Conservation (phyloP, 108 stramenopile genomes). For the Mediolabrus comicus region DNA sequence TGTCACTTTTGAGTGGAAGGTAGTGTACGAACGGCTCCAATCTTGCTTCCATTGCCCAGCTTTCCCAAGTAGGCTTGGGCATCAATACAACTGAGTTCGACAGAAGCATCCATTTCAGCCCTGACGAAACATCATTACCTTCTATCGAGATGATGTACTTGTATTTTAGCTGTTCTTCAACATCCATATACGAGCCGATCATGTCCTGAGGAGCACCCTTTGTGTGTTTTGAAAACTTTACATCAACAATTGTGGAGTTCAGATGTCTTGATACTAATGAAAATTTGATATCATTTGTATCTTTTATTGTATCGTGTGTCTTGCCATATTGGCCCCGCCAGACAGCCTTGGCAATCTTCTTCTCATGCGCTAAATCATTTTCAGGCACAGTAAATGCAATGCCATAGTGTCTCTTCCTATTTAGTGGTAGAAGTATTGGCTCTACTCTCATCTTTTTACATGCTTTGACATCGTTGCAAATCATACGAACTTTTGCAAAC, state of each 20-base stretch:
- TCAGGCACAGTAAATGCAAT: slow-evolving; percentile 36
- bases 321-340: slow-evolving; percentile 72
- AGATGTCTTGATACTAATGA: slow-evolving; percentile 62
- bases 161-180: slow-evolving; percentile 40
- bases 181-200: slow-evolving; percentile 30
- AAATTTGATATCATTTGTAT: slow-evolving; percentile 59
- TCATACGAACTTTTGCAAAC: slow-evolving; percentile 42
- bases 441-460: slow-evolving; percentile 10
- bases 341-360: slow-evolving; percentile 68
- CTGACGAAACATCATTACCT: slow-evolving; percentile 48
- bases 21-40: slow-evolving; percentile 50
- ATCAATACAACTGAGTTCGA: slow-evolving; percentile 49
- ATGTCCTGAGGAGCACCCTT: slow-evolving; percentile 19
- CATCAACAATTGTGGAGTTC: slow-evolving; percentile 64
- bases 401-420: slow-evolving; percentile 39
- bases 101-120: slow-evolving; percentile 52
- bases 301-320: slow-evolving; percentile 32
- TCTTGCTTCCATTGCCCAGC: slow-evolving; percentile 52
- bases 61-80: slow-evolving; percentile 36
- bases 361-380: slow-evolving; percentile 68
- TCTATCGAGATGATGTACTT: slow-evolving; percentile 55
- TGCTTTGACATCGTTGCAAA: slow-evolving; percentile 10
- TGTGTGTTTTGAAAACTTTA: slow-evolving; percentile 48
- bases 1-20: slow-evolving; percentile 40
- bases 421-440: slow-evolving; percentile 43